Evolutionary conservation across 2,329 filamentous ascomycete genomes (phyloP).

Genomic region (Penicillium frequentans): DNA sequence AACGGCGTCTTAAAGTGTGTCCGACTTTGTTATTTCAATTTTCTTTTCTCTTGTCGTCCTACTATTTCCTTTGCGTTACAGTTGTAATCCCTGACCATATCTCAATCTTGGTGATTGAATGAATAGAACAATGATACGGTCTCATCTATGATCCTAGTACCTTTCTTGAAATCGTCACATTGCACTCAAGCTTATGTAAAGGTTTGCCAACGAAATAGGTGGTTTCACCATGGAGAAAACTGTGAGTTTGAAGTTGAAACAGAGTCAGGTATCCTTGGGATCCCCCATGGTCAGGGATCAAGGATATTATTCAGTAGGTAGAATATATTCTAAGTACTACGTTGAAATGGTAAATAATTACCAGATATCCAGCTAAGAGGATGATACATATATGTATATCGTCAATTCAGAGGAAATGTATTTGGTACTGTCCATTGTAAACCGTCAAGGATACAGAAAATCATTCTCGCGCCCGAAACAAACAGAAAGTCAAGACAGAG

Average conservation of each 20-base stretch:
- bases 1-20: slow-evolving; percentile 31
- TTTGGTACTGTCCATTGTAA: slow-evolving; percentile 18
- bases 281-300: not conserved
- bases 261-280: not conserved
- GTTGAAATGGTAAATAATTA: not conserved
- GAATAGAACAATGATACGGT: slow-evolving; percentile 10
- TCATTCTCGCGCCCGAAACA: slow-evolving; percentile 9
- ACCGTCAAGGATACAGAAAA: slow-evolving; percentile 18
- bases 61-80: slow-evolving; percentile 9
- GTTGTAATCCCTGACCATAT: slow-evolving; percentile 18
- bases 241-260: not conserved
- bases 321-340: not conserved
- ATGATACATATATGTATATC: not conserved
- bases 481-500: slow-evolving; percentile 12
- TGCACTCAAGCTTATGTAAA: not conserved
- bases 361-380: not conserved
- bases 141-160: not conserved
- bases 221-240: too few relatives aligned
- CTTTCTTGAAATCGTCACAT: slow-evolving; percentile 11
- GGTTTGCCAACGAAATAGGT: not conserved
- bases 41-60: slow-evolving; percentile 7
- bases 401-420: slow-evolving; percentile 2
- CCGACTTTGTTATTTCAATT: slow-evolving; percentile 15
- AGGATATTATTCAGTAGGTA: not conserved
- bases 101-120: slow-evolving; percentile 10